Percentiles rank a stretch among this genome's conserved stretches.
These are phyloP conservation scores for Fusarium hainanense DNA, from an alignment of 2,329 filamentous ascomycete species.

Conservation along the genomic window DNA sequence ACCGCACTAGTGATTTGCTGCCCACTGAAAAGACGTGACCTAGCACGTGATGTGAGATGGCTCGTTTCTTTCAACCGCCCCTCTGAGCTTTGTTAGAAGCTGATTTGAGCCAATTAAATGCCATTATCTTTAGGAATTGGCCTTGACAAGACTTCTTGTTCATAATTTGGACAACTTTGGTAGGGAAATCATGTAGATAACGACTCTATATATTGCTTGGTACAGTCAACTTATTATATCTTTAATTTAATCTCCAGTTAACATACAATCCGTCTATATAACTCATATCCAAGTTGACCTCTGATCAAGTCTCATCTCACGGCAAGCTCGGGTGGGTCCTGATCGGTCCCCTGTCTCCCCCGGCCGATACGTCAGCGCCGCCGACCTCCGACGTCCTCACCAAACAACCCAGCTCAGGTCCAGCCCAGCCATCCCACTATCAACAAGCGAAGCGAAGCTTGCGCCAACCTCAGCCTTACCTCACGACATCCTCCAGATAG, in stretches of 20 bases:
- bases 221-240: too few species aligned
- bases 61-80: not conserved
- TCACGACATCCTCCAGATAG: conserved; percentile 15
- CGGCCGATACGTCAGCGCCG: conserved; percentile 52
- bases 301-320: not conserved
- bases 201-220: not conserved
- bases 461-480: conserved; percentile 34
- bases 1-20: conserved; percentile 20
- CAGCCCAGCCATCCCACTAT: conserved; percentile 38
- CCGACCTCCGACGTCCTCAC: conserved; percentile 36
- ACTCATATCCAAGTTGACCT: not conserved
- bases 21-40: conserved; percentile 30
- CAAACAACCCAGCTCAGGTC: conserved; percentile 11
- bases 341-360: conserved; percentile 39
- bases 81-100: not conserved
- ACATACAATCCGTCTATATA: not conserved
- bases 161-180: not conserved
- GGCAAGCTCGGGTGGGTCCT: conserved; percentile 44
- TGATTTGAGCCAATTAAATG: conserved; percentile 16
- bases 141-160: not conserved
- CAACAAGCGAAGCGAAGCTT: conserved; percentile 11
- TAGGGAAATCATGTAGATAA: not conserved
- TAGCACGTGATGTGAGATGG: conserved; percentile 33
- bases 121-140: not conserved
- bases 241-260: not conserved